Percentiles rank a stretch among this genome's conserved stretches.
Conservation (phyloP, 2,329 filamentous ascomycete species). For the Neoarthrinium moseri region DNA sequence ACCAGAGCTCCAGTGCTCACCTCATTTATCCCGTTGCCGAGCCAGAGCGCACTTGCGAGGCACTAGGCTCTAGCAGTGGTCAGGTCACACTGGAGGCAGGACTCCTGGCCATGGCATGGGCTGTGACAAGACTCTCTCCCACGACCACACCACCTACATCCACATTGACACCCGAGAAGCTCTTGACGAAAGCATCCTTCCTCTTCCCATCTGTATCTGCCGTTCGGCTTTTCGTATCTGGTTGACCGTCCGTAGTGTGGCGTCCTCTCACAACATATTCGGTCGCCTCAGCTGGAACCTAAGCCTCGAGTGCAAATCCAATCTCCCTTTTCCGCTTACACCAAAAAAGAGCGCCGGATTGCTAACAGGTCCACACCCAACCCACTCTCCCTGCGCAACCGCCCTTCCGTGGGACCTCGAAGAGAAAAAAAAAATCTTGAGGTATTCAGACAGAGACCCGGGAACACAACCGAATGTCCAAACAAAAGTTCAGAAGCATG, state of each 20-base stretch:
- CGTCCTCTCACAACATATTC: not conserved
- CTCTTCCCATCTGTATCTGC: too few relatives aligned
- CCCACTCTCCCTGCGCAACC: slow-evolving; percentile 14
- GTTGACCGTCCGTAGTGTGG: not conserved
- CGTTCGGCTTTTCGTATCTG: not conserved
- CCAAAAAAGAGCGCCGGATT: slow-evolving; percentile 4
- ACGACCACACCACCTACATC: not conserved
- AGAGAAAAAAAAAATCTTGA: slow-evolving; percentile 6
- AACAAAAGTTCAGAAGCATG: slow-evolving; percentile 40
- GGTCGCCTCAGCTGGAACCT: not conserved
- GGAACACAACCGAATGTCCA: slow-evolving; percentile 16
- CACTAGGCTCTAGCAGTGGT: too few relatives aligned
- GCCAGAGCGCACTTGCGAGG: slow-evolving; percentile 4
- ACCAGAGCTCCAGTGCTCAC: slow-evolving; percentile 1
- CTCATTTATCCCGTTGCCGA: slow-evolving; percentile 3
- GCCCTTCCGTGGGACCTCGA: slow-evolving; percentile 10
- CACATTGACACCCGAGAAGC: not conserved
- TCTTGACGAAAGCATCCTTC: not conserved
- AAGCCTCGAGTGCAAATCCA: not conserved
- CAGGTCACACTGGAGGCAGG: not conserved
- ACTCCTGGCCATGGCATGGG: not conserved
- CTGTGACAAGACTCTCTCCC: not conserved
- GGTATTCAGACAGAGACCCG: not conserved
- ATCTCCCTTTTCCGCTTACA: slow-evolving; percentile 6
- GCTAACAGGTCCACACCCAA: slow-evolving; percentile 6